These are phyloP conservation scores for Barnettozyma pratensis DNA, from an alignment of 805 yeast species.

Conservation along the genomic window DNA sequence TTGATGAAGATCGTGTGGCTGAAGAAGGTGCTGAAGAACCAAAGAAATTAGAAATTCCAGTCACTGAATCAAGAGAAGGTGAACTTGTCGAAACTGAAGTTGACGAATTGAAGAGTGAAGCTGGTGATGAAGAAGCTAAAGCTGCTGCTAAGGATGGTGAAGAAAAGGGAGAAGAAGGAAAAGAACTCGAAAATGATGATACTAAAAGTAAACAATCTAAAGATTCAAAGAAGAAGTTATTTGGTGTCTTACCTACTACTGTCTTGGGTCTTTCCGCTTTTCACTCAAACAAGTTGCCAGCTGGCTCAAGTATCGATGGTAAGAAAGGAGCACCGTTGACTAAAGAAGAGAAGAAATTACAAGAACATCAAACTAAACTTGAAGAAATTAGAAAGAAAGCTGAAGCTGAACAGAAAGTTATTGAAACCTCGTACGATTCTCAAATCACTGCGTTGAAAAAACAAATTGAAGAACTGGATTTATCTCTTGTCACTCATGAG, in stretches of 20 bases:
- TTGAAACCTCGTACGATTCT: constrained; percentile 17
- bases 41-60: constrained; percentile 8
- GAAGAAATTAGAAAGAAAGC: constrained; percentile 13
- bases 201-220: neutral
- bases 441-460: constrained; percentile 20
- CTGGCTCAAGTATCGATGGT: neutral
- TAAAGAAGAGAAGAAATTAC: constrained; percentile 17
- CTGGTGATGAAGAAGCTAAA: constrained; percentile 1
- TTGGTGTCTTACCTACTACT: constrained; percentile 9
- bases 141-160: neutral
- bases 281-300: neutral
- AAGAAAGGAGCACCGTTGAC: constrained; percentile 12
- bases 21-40: constrained; percentile 6
- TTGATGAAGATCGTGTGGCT: neutral
- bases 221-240: constrained; percentile 9
- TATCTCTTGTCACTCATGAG: constrained; percentile 14
- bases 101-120: constrained; percentile 11
- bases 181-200: neutral
- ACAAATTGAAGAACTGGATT: constrained; percentile 20
- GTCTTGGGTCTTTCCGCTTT: neutral
- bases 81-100: constrained; percentile 9
- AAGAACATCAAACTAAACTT: constrained; percentile 16
- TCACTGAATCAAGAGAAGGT: constrained; percentile 6
- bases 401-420: constrained; percentile 14
- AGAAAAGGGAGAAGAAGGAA: neutral